Evolutionary conservation across 345 rosid species (phyloP).

Genomic region (Melastoma malabathricum): DNA sequence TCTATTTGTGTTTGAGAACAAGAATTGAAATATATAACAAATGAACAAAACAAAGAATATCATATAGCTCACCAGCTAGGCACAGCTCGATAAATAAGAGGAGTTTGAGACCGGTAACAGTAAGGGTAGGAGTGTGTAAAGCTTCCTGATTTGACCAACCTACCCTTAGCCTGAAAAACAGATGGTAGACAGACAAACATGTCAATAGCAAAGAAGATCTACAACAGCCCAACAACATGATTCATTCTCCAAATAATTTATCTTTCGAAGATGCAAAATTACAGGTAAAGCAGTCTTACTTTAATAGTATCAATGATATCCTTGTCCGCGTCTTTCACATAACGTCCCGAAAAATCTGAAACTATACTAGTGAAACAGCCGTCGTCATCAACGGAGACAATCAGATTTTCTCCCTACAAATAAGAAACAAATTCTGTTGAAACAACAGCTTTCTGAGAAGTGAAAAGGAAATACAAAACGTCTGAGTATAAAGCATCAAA

Average conservation of each 20-base stretch:
- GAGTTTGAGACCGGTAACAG: conserved; percentile 95
- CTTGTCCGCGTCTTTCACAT: conserved; percentile 92
- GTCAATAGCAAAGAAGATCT: not conserved
- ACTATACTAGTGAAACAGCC: conserved; percentile 73
- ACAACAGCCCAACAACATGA: no score
- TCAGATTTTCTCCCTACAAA: conserved; percentile 58
- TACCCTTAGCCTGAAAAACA: conserved; percentile 64
- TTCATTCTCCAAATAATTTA: not conserved
- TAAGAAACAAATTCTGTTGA: conserved; percentile 1
- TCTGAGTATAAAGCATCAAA: no score
- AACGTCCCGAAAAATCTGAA: conserved; percentile 53
- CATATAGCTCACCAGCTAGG: conserved; percentile 67
- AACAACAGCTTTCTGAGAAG: not conserved
- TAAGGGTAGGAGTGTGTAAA: conserved; percentile 71
- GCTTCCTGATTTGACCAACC: conserved; percentile 84
- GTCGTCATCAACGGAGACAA: conserved; percentile 94
- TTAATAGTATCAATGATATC: conserved; percentile 74
- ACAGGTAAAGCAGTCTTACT: conserved; percentile 25
- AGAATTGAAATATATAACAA: not conserved
- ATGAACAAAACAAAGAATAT: conserved; percentile 1
- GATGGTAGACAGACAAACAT: not conserved
- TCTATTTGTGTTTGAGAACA: not conserved
- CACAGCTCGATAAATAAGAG: conserved; percentile 92
- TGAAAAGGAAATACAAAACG: not conserved
- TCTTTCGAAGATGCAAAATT: conserved; percentile 1